Evolutionary conservation across 2,329 filamentous ascomycete species (phyloP), one percentile per base, ranked within the genome.

Genomic region (Nemania serpens): DNA sequence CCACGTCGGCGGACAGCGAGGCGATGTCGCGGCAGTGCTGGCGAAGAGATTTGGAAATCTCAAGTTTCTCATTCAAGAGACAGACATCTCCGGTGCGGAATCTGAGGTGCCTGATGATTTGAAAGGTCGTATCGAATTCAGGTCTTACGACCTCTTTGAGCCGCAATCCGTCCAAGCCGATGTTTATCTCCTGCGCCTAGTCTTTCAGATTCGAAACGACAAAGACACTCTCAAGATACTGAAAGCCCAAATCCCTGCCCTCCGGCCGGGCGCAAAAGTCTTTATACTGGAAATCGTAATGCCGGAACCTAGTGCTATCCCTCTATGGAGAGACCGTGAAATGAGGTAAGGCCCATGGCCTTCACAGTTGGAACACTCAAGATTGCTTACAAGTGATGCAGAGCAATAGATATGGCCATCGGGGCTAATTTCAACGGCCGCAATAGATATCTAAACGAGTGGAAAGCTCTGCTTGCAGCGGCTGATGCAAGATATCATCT

Each of bases 41-140:
- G 66, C 67, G 18, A 65, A 34, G 3, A 63, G 47, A 18, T 67
- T 68, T 51, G 29, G 18, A 0, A 56, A 66, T 15, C 34, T 69
- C 45, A 65, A 66, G 43, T 17, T 73, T 7, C 52, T 70, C 39
- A 63, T 73, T 39, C 69, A 71, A 46, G 68, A 70, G 55, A 10
- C 56, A 62, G 42, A 22, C 17, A 45, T 45, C 22, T 17, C 22
- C 17, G 64, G 62, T 42, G 69, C 65, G 18, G 64, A 68, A 10
- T 52, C 58, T 5, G 51, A 11, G 13, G 43, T 69, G 37, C 66
- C 67, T 33, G 20, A 48, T 45, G 36, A 64, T 41, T 59, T 70
- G 49, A 63, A 66, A 59, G 66, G 47, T 3, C 66, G 70, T 25
- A 59, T 71, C 20, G 2, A 59, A 22, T 70, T 71, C 62, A 60